Conservation (phyloP, 75 land plant genomes). For the Larix kaempferi region DNA sequence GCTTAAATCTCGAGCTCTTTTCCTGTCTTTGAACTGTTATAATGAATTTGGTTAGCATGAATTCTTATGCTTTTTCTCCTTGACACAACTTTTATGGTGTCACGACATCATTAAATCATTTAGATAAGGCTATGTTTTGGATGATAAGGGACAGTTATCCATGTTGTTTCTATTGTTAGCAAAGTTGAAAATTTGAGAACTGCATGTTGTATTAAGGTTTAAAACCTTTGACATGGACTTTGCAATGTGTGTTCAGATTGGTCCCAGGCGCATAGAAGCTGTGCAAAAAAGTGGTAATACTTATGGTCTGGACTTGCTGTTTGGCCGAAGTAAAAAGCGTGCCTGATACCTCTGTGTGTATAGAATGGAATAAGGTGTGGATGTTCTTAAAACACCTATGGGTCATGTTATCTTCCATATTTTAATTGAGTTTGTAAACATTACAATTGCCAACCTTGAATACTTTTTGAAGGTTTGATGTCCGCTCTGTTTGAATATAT, state of each 20-base stretch:
- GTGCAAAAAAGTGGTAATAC: constrained; percentile 12
- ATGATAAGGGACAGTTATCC: neutral
- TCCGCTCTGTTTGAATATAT: neutral
- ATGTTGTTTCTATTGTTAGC: neutral
- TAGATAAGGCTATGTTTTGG: neutral
- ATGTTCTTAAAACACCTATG: neutral
- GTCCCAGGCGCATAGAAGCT: constrained; percentile 23
- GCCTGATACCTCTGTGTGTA: neutral
- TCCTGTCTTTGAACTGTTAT: neutral
- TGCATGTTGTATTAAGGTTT: neutral
- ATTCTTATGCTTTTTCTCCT: neutral
- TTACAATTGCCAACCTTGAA: neutral
- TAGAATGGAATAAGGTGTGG: neutral
- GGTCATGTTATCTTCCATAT: neutral
- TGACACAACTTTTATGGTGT: neutral
- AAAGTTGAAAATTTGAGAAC: neutral
- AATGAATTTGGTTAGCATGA: neutral
- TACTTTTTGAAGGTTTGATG: neutral
- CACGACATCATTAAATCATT: neutral
- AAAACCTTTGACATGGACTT: neutral
- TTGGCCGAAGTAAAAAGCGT: constrained; percentile 10
- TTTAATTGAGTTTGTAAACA: neutral
- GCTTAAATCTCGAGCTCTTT: neutral
- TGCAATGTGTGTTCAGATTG: constrained; percentile 11
- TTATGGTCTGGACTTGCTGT: constrained; percentile 17